Conservation (phyloP, 1,284 basidiomycete genomes). For the Trametes sp. region DNA sequence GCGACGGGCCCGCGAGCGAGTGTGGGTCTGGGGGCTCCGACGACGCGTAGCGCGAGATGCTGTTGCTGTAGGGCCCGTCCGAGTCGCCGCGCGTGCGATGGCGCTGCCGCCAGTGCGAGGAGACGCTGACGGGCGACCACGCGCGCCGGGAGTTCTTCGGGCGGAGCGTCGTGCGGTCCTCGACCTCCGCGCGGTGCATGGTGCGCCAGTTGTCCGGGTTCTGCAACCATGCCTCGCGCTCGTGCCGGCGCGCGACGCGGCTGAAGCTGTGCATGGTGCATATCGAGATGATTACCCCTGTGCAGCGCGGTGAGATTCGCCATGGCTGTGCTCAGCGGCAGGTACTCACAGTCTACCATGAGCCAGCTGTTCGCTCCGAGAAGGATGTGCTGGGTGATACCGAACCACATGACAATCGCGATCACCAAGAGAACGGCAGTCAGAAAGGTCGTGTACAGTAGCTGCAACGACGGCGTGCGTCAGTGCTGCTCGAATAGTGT, state of each 20-base stretch:
- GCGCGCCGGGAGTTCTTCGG: slow-evolving; percentile 32
- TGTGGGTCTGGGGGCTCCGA: slow-evolving; percentile 20
- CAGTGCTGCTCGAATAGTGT: neutral
- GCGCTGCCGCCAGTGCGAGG: slow-evolving; percentile 30
- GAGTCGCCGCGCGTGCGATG: slow-evolving; percentile 26
- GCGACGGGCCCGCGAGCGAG: slow-evolving; percentile 22
- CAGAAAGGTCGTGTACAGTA: slow-evolving; percentile 65
- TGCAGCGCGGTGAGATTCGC: slow-evolving; percentile 16
- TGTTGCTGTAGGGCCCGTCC: slow-evolving; percentile 21
- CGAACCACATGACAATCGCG: slow-evolving; percentile 58
- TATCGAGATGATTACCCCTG: slow-evolving; percentile 66
- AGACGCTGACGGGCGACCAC: slow-evolving; percentile 35
- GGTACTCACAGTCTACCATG: slow-evolving; percentile 58
- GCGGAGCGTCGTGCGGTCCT: slow-evolving; percentile 34
- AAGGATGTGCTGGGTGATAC: slow-evolving; percentile 53
- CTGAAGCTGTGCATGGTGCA: slow-evolving; percentile 68
- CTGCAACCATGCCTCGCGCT: slow-evolving; percentile 62
- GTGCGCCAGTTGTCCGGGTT: slow-evolving; percentile 55
- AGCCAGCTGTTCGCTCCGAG: slow-evolving; percentile 61
- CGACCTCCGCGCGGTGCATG: slow-evolving; percentile 38
- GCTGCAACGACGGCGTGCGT: slow-evolving; percentile 42
- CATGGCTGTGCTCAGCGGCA: neutral
- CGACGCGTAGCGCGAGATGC: slow-evolving; percentile 18
- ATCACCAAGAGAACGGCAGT: slow-evolving; percentile 58
- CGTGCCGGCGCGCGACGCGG: slow-evolving; percentile 68